These are phyloP conservation scores for Trichoderma cornu-damae DNA, from an alignment of 2,329 filamentous ascomycete species.

Conservation along the genomic window DNA sequence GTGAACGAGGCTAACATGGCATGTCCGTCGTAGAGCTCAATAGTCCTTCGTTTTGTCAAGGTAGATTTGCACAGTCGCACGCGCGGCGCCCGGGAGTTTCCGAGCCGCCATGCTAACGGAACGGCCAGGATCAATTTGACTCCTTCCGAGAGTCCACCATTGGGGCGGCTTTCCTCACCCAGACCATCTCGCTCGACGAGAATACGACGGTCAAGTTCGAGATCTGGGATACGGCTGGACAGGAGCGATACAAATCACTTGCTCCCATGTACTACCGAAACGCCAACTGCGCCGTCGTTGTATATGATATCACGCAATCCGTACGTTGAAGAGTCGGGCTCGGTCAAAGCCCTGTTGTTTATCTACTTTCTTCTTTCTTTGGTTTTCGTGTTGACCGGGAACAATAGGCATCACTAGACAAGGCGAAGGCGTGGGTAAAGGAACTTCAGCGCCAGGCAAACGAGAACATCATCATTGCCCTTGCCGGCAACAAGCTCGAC, in stretches of 20 bases:
- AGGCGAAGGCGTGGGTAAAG: constrained; percentile 99
- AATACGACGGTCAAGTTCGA: constrained; percentile 99
- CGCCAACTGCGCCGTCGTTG: constrained; percentile 97
- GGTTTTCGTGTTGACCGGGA: constrained; percentile 17
- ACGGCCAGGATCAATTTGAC: constrained; percentile 89
- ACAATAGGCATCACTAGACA: constrained; percentile 86
- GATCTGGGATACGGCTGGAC: constrained; percentile 98
- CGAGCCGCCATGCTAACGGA: constrained; percentile 19
- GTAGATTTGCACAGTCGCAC: too few species aligned
- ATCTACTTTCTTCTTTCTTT: too few species aligned
- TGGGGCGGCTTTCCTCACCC: constrained; percentile 96
- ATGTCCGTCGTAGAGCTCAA: constrained; percentile 72
- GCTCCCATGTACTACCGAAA: constrained; percentile 99
- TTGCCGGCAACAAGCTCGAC: constrained; percentile 97
- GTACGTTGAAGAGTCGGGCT: constrained; percentile 50
- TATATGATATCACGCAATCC: constrained; percentile 99
- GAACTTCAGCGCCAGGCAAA: constrained; percentile 98
- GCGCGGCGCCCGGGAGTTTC: neutral
- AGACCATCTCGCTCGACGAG: constrained; percentile 97
- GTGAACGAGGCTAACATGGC: constrained; percentile 2
- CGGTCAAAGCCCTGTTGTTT: neutral
- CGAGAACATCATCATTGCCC: constrained; percentile 98
- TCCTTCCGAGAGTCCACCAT: constrained; percentile 95
- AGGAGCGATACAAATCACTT: constrained; percentile 97
- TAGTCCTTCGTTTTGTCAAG: constrained; percentile 98